A percentile compares a stretch with the other conserved stretches of the same genome.
phyloP scores from a whole-genome alignment of 768 basidiomycete genomes.

The Lentinus tigrinus region DNA sequence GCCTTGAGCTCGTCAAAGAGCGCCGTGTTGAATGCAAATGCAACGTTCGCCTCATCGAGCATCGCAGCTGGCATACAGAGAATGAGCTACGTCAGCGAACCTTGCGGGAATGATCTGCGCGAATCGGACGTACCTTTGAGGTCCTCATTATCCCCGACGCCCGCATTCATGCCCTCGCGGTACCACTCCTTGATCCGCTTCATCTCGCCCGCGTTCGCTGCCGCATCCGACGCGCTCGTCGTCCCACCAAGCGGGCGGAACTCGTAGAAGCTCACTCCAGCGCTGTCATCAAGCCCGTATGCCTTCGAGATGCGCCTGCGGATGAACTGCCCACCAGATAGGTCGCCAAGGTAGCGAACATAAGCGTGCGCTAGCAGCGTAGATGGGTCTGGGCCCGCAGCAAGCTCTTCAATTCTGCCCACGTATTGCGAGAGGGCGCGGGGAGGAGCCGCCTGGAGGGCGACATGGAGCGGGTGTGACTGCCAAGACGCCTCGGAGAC shows the following conservation, averaged over 20 bases:
- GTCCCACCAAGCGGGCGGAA: conserved; percentile 55
- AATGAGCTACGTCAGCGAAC: not conserved
- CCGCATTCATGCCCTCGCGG: conserved; percentile 41
- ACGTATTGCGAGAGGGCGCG: conserved; percentile 51
- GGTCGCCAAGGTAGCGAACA: conserved; percentile 80
- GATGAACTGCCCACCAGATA: conserved; percentile 77
- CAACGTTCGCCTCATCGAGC: conserved; percentile 33
- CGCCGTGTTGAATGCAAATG: conserved; percentile 34
- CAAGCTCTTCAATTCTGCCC: conserved; percentile 49
- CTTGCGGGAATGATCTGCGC: not conserved
- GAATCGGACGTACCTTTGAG: conserved; percentile 29
- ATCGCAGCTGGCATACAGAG: conserved; percentile 17
- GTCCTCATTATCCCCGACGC: conserved; percentile 31
- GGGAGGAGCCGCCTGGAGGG: conserved; percentile 47
- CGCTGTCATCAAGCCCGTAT: conserved; percentile 56
- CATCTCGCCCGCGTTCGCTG: conserved; percentile 57
- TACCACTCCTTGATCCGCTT: conserved; percentile 76
- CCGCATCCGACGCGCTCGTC: conserved; percentile 26
- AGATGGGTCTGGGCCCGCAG: conserved; percentile 43
- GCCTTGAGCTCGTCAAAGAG: conserved; percentile 28
- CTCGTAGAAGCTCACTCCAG: conserved; percentile 60
- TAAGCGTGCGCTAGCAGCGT: conserved; percentile 75
- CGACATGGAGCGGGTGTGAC: conserved; percentile 50
- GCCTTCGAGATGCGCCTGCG: conserved; percentile 61
- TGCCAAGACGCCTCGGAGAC: conserved; percentile 55